Evolutionary conservation across 257 asterid species (phyloP).

Genomic region (Voacanga thouarsii): DNA sequence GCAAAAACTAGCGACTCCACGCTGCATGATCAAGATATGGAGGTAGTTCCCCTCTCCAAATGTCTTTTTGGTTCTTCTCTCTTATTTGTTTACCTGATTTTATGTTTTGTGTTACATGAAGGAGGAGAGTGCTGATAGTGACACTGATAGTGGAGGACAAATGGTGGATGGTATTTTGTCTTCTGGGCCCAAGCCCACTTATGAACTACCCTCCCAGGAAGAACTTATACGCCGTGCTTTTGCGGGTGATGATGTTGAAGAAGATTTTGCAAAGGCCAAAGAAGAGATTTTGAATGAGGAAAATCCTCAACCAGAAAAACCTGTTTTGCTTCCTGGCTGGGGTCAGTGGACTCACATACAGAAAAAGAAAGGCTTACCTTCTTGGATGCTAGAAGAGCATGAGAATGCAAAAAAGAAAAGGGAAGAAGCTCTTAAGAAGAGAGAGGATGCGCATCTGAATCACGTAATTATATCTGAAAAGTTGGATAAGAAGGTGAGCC

Average conservation of each 20-base stretch:
- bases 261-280: slow-evolving; percentile 77
- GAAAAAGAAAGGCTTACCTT: slow-evolving; percentile 77
- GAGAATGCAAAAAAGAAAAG: slow-evolving; percentile 73
- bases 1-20: slow-evolving; percentile 22
- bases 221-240: slow-evolving; percentile 91
- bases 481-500: slow-evolving; percentile 74
- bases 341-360: slow-evolving; percentile 94
- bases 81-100: slow-evolving; percentile 10
- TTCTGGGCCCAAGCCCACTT: slow-evolving; percentile 53
- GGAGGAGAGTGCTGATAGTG: slow-evolving; percentile 50
- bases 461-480: slow-evolving; percentile 92
- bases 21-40: slow-evolving; percentile 29
- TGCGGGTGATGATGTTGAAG: slow-evolving; percentile 95
- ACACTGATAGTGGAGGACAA: slow-evolving; percentile 66
- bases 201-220: slow-evolving; percentile 86
- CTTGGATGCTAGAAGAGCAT: slow-evolving; percentile 80
- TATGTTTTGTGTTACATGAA: slow-evolving; percentile 15
- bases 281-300: slow-evolving; percentile 70
- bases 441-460: slow-evolving; percentile 83
- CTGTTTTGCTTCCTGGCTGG: slow-evolving; percentile 85
- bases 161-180: slow-evolving; percentile 95
- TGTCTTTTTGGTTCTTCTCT: slow-evolving; percentile 1
- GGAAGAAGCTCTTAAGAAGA: slow-evolving; percentile 72
- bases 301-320: slow-evolving; percentile 88
- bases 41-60: slow-evolving; percentile 42